Percentiles rank a stretch among this genome's conserved stretches.
phyloP scores from a whole-genome alignment of 2,329 filamentous ascomycete genomes.

The Simplicillium sp. region DNA sequence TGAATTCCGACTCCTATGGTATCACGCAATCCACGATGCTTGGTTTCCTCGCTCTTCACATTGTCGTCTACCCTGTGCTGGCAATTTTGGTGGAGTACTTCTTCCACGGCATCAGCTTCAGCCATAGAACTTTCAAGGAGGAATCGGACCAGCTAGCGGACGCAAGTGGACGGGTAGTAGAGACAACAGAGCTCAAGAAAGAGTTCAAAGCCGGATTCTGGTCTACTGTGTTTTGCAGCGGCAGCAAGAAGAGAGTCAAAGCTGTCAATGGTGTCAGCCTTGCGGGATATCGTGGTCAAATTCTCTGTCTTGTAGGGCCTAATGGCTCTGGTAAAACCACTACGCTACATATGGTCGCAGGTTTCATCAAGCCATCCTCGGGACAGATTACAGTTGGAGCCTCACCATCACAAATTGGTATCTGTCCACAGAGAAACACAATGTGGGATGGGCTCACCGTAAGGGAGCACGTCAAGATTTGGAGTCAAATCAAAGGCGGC shows the following conservation, averaged over 20 bases:
- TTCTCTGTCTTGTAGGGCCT: slow-evolving; percentile 58
- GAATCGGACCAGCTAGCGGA: slow-evolving; percentile 4
- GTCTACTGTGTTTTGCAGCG: slow-evolving; percentile 18
- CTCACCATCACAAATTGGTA: slow-evolving; percentile 35
- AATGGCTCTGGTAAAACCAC: slow-evolving; percentile 67
- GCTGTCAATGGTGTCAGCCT: slow-evolving; percentile 56
- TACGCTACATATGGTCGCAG: slow-evolving; percentile 58
- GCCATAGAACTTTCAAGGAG: slow-evolving; percentile 15
- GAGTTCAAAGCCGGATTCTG: slow-evolving; percentile 18
- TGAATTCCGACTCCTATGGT: slow-evolving; percentile 11
- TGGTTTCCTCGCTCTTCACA: slow-evolving; percentile 20
- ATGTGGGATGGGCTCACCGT: slow-evolving; percentile 59
- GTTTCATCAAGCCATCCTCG: slow-evolving; percentile 49
- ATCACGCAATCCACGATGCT: slow-evolving; percentile 19
- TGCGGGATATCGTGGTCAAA: slow-evolving; percentile 47
- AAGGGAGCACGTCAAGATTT: slow-evolving; percentile 53
- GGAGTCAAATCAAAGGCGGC: slow-evolving; percentile 48
- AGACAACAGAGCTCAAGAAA: slow-evolving; percentile 16
- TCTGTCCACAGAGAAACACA: slow-evolving; percentile 59
- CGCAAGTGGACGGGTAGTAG: slow-evolving; percentile 1
- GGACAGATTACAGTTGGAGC: slow-evolving; percentile 51
- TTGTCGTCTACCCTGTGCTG: slow-evolving; percentile 20
- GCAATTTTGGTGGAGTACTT: slow-evolving; percentile 20
- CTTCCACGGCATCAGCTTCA: slow-evolving; percentile 24
- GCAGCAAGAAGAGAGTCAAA: slow-evolving; percentile 21